Evolutionary conservation across 768 basidiomycete genomes (phyloP).

Genomic region (Lactarius psammicola): DNA sequence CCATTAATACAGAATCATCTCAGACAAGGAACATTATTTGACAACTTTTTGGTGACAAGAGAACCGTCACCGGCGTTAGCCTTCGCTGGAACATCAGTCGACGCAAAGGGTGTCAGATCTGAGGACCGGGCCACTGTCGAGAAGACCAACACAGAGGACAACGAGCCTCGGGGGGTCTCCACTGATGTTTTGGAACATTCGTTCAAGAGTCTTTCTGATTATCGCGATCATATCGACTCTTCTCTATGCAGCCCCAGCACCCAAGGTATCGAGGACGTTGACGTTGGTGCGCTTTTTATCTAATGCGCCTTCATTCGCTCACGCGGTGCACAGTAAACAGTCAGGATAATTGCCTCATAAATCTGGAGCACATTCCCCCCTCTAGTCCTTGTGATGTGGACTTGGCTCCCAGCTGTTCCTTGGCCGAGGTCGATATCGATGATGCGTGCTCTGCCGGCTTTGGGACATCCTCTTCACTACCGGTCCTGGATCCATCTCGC

Average conservation of each 20-base stretch:
- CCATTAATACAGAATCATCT: constrained; percentile 13
- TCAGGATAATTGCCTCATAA: neutral
- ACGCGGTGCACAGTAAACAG: constrained; percentile 4
- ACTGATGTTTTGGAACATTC: neutral
- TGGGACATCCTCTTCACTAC: neutral
- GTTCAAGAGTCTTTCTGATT: neutral
- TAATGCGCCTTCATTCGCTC: neutral
- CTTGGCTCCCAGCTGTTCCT: constrained; percentile 2
- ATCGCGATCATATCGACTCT: neutral
- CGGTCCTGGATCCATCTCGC: constrained; percentile 6
- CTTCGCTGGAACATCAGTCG: neutral
- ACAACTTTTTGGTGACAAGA: constrained; percentile 17
- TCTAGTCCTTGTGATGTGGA: constrained; percentile 7
- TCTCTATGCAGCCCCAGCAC: neutral
- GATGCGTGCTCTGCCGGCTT: neutral
- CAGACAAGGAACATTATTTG: constrained; percentile 34
- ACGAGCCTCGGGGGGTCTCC: neutral
- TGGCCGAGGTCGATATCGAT: neutral
- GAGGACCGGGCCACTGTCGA: neutral
- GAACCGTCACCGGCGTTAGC: neutral
- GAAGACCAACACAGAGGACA: neutral
- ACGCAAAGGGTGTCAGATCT: neutral
- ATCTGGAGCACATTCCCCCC: neutral
- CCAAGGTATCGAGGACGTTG: neutral
- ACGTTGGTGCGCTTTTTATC: constrained; percentile 14